phyloP scores from a whole-genome alignment of 495 filamentous ascomycete genomes.

The Talaromyces nanjingensis region DNA sequence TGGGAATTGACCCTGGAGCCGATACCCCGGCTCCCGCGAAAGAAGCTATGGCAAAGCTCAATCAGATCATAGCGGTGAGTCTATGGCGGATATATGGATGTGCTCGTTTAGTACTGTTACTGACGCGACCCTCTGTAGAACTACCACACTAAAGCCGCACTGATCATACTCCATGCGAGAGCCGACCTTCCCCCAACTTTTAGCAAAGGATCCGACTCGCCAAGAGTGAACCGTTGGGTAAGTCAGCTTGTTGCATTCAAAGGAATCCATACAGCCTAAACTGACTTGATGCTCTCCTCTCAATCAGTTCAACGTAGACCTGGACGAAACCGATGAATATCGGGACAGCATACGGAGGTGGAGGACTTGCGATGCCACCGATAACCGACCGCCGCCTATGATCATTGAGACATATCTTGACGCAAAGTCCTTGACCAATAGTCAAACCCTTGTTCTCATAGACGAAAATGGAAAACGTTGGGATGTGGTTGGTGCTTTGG shows the following conservation, averaged over 20 bases:
- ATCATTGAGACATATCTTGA: conserved; percentile 89
- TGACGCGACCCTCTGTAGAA: conserved; percentile 49
- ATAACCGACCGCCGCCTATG: conserved; percentile 74
- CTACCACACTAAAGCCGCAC: conserved; percentile 81
- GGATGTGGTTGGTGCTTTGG: conserved; percentile 82
- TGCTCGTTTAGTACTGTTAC: not conserved
- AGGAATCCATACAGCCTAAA: not conserved
- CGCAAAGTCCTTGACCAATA: conserved; percentile 68
- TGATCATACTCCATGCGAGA: conserved; percentile 76
- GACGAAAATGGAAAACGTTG: conserved; percentile 86
- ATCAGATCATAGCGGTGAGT: conserved; percentile 84
- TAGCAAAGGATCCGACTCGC: conserved; percentile 49
- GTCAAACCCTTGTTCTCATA: conserved; percentile 77
- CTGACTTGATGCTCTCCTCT: conserved; percentile 7
- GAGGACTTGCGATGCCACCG: conserved; percentile 67
- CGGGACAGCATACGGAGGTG: conserved; percentile 72
- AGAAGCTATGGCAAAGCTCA: conserved; percentile 67
- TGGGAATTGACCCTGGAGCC: conserved; percentile 35
- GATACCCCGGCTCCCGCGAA: conserved; percentile 32
- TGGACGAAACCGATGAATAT: conserved; percentile 85
- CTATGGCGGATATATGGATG: not conserved
- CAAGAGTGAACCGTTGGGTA: conserved; percentile 91
- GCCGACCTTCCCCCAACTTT: conserved; percentile 58
- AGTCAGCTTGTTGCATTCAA: conserved; percentile 22
- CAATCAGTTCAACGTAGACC: conserved; percentile 81